Evolutionary conservation across 257 asterid genomes (phyloP).

Genomic region (Penstemon davidsonii): DNA sequence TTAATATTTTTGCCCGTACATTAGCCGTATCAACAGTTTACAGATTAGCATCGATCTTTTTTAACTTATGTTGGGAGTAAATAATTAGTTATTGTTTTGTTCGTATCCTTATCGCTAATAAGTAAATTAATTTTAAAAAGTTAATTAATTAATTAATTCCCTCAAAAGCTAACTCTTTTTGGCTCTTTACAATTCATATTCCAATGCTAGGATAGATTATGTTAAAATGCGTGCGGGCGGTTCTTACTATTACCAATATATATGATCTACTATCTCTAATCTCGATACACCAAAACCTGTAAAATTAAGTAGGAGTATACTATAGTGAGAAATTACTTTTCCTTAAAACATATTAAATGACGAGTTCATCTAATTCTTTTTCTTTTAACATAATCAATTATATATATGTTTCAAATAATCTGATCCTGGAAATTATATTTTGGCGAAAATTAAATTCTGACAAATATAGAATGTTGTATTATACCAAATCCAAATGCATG

Average conservation of each 20-base stretch:
- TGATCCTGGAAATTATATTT: no score
- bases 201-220: not conserved
- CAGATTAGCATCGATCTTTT: no score
- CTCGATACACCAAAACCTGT: constrained; percentile 25
- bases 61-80: not conserved
- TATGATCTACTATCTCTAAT: constrained; percentile 7
- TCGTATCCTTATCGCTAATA: not conserved
- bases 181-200: not conserved
- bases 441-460: no score
- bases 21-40: not conserved
- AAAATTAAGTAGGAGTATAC: not conserved
- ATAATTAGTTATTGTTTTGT: not conserved
- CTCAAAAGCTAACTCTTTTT: not conserved
- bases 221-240: not conserved
- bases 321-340: no score
- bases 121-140: not conserved
- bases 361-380: no score
- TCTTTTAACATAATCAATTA: no score
- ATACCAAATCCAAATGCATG: no score
- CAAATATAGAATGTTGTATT: no score
- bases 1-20: not conserved
- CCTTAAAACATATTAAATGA: no score
- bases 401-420: no score
- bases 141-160: not conserved
- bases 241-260: constrained; percentile 10